Base-by-base conservation (phyloP, 2,329 filamentous ascomycete genomes). In the Diplodia corticola region DNA sequence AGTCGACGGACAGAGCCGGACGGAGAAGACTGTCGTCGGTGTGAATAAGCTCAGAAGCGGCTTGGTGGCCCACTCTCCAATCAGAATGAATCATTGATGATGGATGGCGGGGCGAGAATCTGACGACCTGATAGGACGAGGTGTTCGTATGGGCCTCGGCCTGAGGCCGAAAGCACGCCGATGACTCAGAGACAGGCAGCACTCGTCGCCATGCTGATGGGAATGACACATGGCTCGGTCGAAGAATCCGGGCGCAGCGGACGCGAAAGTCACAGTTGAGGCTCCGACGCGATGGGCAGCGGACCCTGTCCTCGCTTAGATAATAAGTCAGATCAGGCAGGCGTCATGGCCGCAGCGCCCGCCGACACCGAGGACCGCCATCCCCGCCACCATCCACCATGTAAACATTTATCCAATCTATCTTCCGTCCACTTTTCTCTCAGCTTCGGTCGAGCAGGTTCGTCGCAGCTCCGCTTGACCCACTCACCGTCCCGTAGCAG, bases 381-480 rank as follows among this genome's bases (percentile, higher is more conserved):
- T 37, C 54, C 17, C 44, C 61, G 61, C 61, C 63, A 54, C 63
- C 49, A 10, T 37, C 37, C 60, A 44, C 26, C 60, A 64, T 55
- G 48, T 53, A 64, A 64, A 64, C 51, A 33, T 37, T 26, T 26
- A 48, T 51, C 49, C 48, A 24, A 48, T n/a, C 12, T 2, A 37
- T 33, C 20, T 44, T 48, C 54, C 22, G 17, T 24, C 24, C 37
- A 13, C 24, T 17, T 30, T 17, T 44, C 2, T 15, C 7, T 13
- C 54, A 59, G 35, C 35, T n/a, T 28, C 51, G 22, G 54, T 60
- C 37, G 37, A 20, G 24, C 55, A 60, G 40, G 57, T 17, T 28
- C 30, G 5, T 20, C 17, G 44, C 28, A 49, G 26, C 28, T 35
- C 22, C 44, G 37, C 44, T 61, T 22, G 55, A 35, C 33, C 24